A percentile compares a stretch with the other conserved stretches of the same genome.
Evolutionary conservation across 495 filamentous ascomycete species (phyloP).

Genomic region (Penicillium subrubescens): DNA sequence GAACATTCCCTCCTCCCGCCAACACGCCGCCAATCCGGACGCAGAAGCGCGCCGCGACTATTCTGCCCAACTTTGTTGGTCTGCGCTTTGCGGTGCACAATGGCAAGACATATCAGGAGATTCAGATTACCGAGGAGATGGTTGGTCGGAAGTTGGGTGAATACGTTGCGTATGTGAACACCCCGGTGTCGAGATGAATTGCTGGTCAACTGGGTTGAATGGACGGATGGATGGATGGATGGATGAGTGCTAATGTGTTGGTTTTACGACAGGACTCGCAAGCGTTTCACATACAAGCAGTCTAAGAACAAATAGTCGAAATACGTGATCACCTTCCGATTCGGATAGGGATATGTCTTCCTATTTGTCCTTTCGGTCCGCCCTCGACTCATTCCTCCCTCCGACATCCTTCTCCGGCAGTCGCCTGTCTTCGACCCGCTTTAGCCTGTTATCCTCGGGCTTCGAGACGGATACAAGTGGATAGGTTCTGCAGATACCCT

Average conservation of each 20-base stretch:
- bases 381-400: not conserved
- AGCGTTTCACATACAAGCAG: conserved; percentile 78
- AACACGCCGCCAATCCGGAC: conserved; percentile 80
- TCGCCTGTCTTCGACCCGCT: not conserved
- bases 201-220: too few relatives aligned
- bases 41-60: conserved; percentile 86
- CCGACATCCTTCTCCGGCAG: not conserved
- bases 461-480: not conserved
- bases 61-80: conserved; percentile 94
- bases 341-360: not conserved
- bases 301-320: conserved; percentile 69
- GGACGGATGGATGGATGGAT: not conserved
- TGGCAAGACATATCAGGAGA: conserved; percentile 88
- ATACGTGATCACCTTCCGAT: conserved; percentile 6
- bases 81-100: conserved; percentile 93
- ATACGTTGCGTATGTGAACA: conserved; percentile 88
- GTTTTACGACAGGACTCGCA: conserved; percentile 69
- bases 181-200: too few relatives aligned
- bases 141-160: conserved; percentile 97
- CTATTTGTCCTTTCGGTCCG: conserved; percentile 8
- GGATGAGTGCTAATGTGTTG: not conserved
- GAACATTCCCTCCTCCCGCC: conserved; percentile 50
- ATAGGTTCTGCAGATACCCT: conserved; percentile 11
- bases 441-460: not conserved
- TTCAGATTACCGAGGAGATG: conserved; percentile 94